phyloP scores from a whole-genome alignment of 495 filamentous ascomycete genomes.

The Pseudoneurospora amorphoporcata region DNA sequence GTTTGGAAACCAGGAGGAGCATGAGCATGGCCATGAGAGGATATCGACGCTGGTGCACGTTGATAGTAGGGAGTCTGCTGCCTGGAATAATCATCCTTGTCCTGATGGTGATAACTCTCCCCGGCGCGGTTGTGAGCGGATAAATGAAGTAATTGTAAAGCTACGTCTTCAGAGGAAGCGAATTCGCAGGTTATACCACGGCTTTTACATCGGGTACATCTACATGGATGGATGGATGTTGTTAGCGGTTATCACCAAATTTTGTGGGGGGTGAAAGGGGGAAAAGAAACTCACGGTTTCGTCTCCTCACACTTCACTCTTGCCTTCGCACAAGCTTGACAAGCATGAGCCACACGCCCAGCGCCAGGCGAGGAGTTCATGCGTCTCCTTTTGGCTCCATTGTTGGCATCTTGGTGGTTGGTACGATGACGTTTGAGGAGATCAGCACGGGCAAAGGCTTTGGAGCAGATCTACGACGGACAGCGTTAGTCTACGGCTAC shows the following conservation, averaged over 20 bases:
- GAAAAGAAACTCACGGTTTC: slow-evolving; percentile 17
- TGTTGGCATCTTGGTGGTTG: slow-evolving; percentile 37
- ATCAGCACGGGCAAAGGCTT: slow-evolving; percentile 45
- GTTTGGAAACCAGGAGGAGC: not conserved
- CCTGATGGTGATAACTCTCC: slow-evolving; percentile 1
- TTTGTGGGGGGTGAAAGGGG: too few species aligned
- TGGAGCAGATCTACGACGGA: slow-evolving; percentile 35
- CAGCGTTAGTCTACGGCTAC: not conserved
- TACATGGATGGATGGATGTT: not conserved
- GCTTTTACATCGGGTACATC: slow-evolving; percentile 38
- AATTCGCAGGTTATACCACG: slow-evolving; percentile 37
- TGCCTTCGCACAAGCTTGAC: slow-evolving; percentile 40
- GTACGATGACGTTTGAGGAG: slow-evolving; percentile 44
- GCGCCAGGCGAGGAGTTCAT: slow-evolving; percentile 33
- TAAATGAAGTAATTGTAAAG: slow-evolving; percentile 27
- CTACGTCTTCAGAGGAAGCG: slow-evolving; percentile 28
- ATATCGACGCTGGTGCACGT: not conserved
- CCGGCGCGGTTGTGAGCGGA: slow-evolving; percentile 14
- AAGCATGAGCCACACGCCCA: slow-evolving; percentile 45
- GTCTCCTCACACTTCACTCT: slow-evolving; percentile 46
- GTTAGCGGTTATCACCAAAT: not conserved
- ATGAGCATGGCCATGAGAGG: not conserved
- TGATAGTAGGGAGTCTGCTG: not conserved
- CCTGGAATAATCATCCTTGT: slow-evolving; percentile 1
- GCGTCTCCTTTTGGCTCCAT: slow-evolving; percentile 35